phyloP scores from a whole-genome alignment of 441 rosid genomes.

The Gossypium aridum region DNA sequence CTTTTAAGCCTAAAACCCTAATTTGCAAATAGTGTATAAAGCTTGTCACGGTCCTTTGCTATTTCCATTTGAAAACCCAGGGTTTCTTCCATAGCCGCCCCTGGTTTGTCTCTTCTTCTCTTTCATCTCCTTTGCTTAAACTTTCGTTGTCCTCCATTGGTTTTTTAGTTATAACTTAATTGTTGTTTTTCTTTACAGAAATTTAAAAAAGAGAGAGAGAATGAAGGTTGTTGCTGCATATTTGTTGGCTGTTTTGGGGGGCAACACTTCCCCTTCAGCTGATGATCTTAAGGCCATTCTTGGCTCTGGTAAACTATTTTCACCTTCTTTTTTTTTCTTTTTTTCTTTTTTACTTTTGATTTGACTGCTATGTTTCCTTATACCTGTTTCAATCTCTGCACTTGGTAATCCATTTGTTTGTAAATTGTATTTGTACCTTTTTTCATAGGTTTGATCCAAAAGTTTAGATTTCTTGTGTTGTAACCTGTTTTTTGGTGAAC shows the following conservation, averaged over 20 bases:
- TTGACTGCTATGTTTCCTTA: not conserved
- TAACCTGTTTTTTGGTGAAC: not conserved
- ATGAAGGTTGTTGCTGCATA: constrained; percentile 67
- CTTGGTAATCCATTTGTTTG: not conserved
- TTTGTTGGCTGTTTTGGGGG: constrained; percentile 76
- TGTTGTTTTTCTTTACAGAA: not conserved
- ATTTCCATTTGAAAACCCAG: no score
- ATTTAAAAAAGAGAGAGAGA: not conserved
- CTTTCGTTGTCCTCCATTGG: not conserved
- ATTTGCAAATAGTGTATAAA: no score
- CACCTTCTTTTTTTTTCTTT: not conserved
- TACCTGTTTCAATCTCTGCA: not conserved
- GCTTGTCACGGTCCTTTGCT: no score
- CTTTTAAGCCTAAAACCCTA: no score
- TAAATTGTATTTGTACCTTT: not conserved
- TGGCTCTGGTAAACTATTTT: constrained; percentile 38
- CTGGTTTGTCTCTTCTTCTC: no score
- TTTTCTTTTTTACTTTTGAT: not conserved
- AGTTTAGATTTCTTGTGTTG: not conserved
- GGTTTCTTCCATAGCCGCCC: no score
- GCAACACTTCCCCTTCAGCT: constrained; percentile 57
- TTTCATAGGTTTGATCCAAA: not conserved
- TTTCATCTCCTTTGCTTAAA: no score
- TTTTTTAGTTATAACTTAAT: not conserved
- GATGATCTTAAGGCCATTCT: constrained; percentile 56